Percentiles rank a stretch among this genome's conserved stretches.
phyloP scores from a whole-genome alignment of 2,329 filamentous ascomycete species.

The Phialemoniopsis sp. region DNA sequence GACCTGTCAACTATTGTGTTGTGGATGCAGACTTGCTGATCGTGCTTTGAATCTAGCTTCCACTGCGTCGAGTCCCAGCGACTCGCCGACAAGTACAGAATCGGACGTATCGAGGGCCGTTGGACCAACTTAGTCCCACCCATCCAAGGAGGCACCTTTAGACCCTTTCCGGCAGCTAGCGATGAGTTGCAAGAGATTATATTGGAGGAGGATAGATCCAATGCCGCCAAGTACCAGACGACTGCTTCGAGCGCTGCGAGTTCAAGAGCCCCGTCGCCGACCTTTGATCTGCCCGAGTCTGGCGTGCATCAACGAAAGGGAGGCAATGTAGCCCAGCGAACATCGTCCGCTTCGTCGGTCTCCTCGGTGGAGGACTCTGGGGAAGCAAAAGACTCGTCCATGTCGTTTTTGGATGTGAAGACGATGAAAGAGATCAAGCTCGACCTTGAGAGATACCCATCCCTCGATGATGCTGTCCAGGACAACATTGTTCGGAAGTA shows the following conservation, averaged over 20 bases:
- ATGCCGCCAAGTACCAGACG: conserved; percentile 7
- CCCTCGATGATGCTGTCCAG: conserved; percentile 70
- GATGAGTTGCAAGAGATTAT: too few species aligned
- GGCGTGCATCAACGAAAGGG: conserved; percentile 8
- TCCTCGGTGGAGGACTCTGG: conserved; percentile 45
- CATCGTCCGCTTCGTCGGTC: conserved; percentile 56
- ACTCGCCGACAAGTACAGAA: conserved; percentile 60
- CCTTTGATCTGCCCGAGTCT: conserved; percentile 50
- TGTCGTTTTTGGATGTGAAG: conserved; percentile 66
- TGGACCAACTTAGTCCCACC: conserved; percentile 91
- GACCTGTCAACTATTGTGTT: too few species aligned
- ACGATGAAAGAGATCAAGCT: conserved; percentile 72
- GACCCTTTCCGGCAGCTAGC: conserved; percentile 44
- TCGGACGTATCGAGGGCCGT: conserved; percentile 73
- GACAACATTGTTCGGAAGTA: conserved; percentile 76
- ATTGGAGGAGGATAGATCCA: conserved; percentile 13
- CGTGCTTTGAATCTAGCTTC: too few species aligned
- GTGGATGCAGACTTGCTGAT: too few species aligned
- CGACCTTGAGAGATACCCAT: conserved; percentile 77
- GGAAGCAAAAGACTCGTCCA: conserved; percentile 34
- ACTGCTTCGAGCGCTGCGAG: conserved; percentile 10
- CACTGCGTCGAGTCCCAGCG: too few species aligned
- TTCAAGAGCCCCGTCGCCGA: conserved; percentile 43
- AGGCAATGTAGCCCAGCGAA: conserved; percentile 20
- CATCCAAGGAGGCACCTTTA: conserved; percentile 83